Evolutionary conservation across 2,329 filamentous ascomycete species (phyloP), one percentile per base, ranked within the genome.

Genomic region (Talaromyces islandicus): DNA sequence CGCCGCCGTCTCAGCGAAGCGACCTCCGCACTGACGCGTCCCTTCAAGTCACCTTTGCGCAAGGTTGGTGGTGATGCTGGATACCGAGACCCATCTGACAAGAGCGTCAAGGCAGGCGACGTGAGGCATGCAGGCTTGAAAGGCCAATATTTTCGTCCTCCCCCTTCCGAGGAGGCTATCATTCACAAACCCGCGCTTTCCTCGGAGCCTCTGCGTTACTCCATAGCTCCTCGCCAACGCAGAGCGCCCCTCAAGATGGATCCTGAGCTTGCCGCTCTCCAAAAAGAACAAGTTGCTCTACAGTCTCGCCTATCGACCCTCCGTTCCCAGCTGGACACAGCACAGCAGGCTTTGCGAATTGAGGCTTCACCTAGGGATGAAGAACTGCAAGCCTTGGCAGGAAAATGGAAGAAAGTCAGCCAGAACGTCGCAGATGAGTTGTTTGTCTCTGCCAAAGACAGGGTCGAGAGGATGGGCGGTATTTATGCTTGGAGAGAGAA

Each of bases 11-110:
- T 88, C 63, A 81, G 87, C 60, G 76, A 81, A 51, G 81, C 83
- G 43, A 75, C 80, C 24, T 79, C 78, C n/a, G 82, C 82, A 7
- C 81, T 90, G 54, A 81, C 82, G 63, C 88, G 87, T 69, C 88
- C 88, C 0, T 91, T 91, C 76, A 86, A 87, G 65, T 90, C 88
- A 52, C 88, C 88, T 14, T 81, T 88, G 62, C 83, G 81, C 65
- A 80, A n/a, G 48, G 29, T 29, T 9, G n/a, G 43, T 11, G 21
- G 48, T 46, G 35, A 6, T 53, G 29, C 3, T 35, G 46, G 38
- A 43, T 29, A 32, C 30, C 29, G 50, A 24, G 51, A 19, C 11
- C 1, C 38, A 19, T 21, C 54, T 56, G 17, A 41, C 3, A 27
- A 27, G 21, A 48, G 9, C 14, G 17, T 10, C 14, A 14, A 50